Percentiles rank a stretch among this genome's conserved stretches.
Conservation (phyloP, 176 grass and related monocot genomes). For the Alopecurus myosuroides region DNA sequence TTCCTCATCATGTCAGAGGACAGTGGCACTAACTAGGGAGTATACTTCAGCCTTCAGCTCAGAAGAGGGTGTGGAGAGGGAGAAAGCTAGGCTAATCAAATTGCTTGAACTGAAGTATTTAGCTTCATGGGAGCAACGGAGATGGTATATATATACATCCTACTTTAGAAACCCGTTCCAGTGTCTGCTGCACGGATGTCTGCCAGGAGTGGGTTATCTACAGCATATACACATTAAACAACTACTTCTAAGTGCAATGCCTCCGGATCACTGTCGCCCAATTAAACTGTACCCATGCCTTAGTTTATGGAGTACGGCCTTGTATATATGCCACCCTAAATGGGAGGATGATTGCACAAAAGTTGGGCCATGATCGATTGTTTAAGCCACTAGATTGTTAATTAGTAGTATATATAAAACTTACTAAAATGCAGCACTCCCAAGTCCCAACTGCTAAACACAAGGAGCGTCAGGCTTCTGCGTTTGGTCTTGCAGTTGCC, state of each 20-base stretch:
- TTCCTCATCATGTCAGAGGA: constrained; percentile 14
- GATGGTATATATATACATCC: constrained; percentile 28
- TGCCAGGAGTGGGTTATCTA: not conserved
- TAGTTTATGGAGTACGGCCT: not conserved
- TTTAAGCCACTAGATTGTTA: not conserved
- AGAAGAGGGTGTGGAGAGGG: not conserved
- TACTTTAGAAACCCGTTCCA: not conserved
- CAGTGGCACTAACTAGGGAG: not conserved
- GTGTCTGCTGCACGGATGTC: constrained; percentile 10
- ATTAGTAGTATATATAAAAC: not conserved
- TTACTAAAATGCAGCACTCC: not conserved
- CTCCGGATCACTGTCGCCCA: not conserved
- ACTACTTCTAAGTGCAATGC: not conserved
- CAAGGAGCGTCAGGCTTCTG: not conserved
- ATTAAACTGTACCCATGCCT: not conserved
- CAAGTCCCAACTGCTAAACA: not conserved
- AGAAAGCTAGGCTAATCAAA: not conserved
- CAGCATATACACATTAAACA: not conserved
- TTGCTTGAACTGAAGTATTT: constrained; percentile 15
- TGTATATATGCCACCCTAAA: not conserved
- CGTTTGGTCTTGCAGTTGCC: not conserved
- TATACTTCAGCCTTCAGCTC: not conserved
- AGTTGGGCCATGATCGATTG: not conserved
- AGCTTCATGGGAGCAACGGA: not conserved
- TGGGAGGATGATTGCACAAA: not conserved